Evolutionary conservation across 805 yeast species (phyloP).

Genomic region (Debaryomyces maramus): DNA sequence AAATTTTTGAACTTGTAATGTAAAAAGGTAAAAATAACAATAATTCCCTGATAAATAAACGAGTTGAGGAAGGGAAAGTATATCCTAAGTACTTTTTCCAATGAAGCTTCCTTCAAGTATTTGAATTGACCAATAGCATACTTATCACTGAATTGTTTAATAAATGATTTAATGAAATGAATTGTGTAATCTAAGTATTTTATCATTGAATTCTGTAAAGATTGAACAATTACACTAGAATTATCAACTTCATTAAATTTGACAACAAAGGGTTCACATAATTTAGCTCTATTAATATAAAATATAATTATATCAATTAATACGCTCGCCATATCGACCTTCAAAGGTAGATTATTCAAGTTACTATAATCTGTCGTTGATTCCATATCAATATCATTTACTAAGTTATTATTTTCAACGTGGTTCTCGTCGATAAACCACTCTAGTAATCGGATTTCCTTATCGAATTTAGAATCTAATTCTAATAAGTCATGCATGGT

Average conservation of each 20-base stretch:
- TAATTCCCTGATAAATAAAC: conserved; percentile 51
- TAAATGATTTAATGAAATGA: conserved; percentile 32
- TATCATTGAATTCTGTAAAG: conserved; percentile 36
- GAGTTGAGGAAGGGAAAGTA: conserved; percentile 49
- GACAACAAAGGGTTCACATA: conserved; percentile 51
- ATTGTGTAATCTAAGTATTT: conserved; percentile 38
- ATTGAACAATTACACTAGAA: conserved; percentile 28
- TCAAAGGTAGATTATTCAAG: conserved; percentile 21
- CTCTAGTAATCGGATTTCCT: conserved; percentile 40
- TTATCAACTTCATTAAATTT: conserved; percentile 28
- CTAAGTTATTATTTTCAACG: conserved; percentile 5
- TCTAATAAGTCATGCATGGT: conserved; percentile 39
- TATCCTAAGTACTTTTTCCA: conserved; percentile 37
- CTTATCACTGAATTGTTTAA: conserved; percentile 15
- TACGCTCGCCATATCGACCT: conserved; percentile 33
- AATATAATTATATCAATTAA: conserved; percentile 46
- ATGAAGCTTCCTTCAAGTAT: conserved; percentile 11
- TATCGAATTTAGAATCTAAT: conserved; percentile 42
- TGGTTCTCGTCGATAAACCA: conserved; percentile 17
- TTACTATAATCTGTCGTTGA: conserved; percentile 10
- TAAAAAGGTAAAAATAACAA: conserved; percentile 49
- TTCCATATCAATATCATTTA: conserved; percentile 5
- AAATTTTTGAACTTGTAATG: conserved; percentile 37
- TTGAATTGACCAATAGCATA: conserved; percentile 8
- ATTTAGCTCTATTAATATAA: conserved; percentile 52